Evolutionary conservation across 805 yeast species (phyloP), one percentile per base, ranked within the genome.

Genomic region (Wickerhamiella nectarea): DNA sequence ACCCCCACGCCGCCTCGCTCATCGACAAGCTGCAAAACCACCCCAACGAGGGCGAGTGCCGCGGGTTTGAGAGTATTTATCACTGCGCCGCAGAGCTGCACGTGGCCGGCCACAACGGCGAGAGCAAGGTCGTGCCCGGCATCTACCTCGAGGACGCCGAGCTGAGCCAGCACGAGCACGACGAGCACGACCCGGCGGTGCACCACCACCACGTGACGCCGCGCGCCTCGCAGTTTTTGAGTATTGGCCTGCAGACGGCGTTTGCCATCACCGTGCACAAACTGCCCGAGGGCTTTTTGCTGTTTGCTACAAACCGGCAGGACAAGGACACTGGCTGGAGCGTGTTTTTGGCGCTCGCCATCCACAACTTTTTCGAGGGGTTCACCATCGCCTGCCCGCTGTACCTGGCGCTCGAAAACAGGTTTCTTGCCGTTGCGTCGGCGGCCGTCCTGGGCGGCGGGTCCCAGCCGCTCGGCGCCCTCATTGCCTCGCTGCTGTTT

Each of bases 351-450:
- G 85, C 95, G 38, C 68, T 89, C 56, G 75, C 86, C 10, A 74
- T 91, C 22, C 98, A 89, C 63, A 91, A 91, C 60, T 78, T 85
- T 52, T 79, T 87, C 18, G 98, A 89, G 59, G 98, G 97, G 0
- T 86, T 91, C 58, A 76, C 91, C 12, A 87, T 89, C 82, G 84
- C 94, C 11, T 67, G 87, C 37, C 97, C 97, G 0, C 66, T 89
- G 25, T 91, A 80, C 57, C 72, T 87, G 41, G 84, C 93, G 7
- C 67, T 89, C 49, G 66, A 73, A 35, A 69, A 75, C 1, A 66
- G 83, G 36, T 53, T 62, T 21, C 69, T 73, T 50, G 94, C 96
- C 0, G 63, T 85, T 9, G 49, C 69, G 0, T 70, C 80, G 6
- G 72, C 87, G 12, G 75, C 82, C 1, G 44, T 78, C 0, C 62